These are phyloP conservation scores for Saitozyma sp. DNA, from an alignment of 768 basidiomycete genomes.

Conservation along the genomic window DNA sequence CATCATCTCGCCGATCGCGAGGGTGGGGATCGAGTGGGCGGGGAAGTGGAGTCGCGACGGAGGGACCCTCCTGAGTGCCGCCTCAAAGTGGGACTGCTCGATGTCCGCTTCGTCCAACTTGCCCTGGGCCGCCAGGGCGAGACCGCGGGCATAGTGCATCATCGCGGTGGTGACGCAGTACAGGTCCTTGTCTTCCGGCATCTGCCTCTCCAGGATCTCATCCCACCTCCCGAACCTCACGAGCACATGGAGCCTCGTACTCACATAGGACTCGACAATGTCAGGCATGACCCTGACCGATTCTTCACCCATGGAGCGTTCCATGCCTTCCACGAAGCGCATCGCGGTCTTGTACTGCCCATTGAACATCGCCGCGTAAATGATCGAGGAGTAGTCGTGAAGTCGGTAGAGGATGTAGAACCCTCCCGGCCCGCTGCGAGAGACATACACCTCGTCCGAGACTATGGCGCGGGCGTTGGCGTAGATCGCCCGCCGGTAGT, in stretches of 20 bases:
- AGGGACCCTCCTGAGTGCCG: conserved; percentile 22
- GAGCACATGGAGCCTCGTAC: conserved; percentile 29
- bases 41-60: conserved; percentile 29
- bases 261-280: conserved; percentile 23
- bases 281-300: conserved; percentile 20
- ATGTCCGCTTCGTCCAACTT: conserved; percentile 21
- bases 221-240: conserved; percentile 44
- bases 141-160: conserved; percentile 29
- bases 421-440: conserved; percentile 4
- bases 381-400: conserved; percentile 34
- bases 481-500: conserved; percentile 40
- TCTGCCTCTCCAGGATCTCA: conserved; percentile 21
- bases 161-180: conserved; percentile 29
- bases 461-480: conserved; percentile 29
- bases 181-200: conserved; percentile 17
- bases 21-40: conserved; percentile 21
- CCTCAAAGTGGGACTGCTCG: conserved; percentile 13
- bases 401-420: conserved; percentile 40
- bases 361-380: conserved; percentile 42
- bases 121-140: conserved; percentile 32
- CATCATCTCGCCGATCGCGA: conserved; percentile 36
- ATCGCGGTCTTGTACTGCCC: conserved; percentile 35
- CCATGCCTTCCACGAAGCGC: conserved; percentile 24
- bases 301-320: conserved; percentile 16
- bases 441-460: conserved; percentile 34